Evolutionary conservation across 1,284 basidiomycete species (phyloP).

Genomic region (Pulchroboletus neoregius): DNA sequence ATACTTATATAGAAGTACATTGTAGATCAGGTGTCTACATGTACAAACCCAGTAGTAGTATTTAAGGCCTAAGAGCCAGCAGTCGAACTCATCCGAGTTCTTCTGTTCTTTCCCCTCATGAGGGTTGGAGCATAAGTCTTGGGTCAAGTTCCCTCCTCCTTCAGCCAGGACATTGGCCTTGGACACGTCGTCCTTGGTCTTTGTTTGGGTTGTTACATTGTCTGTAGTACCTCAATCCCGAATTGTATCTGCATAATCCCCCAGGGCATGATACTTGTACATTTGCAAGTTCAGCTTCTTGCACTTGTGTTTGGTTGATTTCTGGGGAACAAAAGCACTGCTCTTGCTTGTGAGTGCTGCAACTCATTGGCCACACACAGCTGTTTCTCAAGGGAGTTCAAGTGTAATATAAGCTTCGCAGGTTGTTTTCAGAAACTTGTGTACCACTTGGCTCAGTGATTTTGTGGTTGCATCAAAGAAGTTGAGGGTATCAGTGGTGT

Average conservation of each 20-base stretch:
- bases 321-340: neutral
- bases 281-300: neutral
- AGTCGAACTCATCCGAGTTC: no score
- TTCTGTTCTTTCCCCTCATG: no score
- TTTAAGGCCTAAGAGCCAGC: no score
- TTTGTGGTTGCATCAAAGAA: neutral
- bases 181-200: no score
- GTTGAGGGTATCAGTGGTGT: neutral
- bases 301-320: neutral
- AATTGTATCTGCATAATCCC: neutral
- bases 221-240: neutral
- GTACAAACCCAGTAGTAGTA: no score
- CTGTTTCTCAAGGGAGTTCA: conserved; percentile 1
- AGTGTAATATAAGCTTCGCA: neutral
- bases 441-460: neutral
- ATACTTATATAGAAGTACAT: no score
- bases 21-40: no score
- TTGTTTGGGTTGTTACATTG: no score
- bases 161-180: no score
- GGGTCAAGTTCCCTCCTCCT: no score
- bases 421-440: neutral
- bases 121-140: no score
- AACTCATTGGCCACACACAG: neutral
- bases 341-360: neutral
- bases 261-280: neutral